These are phyloP conservation scores for Xylaria grammica DNA, from an alignment of 495 filamentous ascomycete species.

Conservation along the genomic window DNA sequence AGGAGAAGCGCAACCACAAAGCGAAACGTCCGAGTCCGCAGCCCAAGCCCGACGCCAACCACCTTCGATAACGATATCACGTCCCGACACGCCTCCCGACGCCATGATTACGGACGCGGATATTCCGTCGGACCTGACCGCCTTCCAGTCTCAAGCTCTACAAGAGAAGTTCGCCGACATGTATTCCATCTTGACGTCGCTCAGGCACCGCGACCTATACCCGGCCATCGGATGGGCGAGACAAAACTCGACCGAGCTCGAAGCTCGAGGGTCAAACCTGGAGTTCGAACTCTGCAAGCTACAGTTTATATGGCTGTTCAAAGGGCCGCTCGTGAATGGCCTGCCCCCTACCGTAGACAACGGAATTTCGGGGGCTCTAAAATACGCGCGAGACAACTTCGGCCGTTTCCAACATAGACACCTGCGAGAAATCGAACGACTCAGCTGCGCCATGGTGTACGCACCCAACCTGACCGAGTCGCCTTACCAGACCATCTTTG, in stretches of 20 bases:
- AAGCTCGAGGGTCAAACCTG: constrained; percentile 84
- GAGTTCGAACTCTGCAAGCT: constrained; percentile 92
- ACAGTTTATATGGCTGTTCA: constrained; percentile 85
- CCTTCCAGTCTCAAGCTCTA: constrained; percentile 69
- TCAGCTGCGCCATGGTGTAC: constrained; percentile 78
- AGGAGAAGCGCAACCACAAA: constrained; percentile 56
- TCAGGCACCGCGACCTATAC: constrained; percentile 72
- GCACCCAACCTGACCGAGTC: constrained; percentile 67
- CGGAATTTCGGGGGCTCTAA: constrained; percentile 60
- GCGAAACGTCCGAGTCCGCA: constrained; percentile 10
- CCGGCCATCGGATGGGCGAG: constrained; percentile 90
- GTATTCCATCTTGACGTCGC: constrained; percentile 83
- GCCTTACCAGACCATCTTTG: constrained; percentile 79
- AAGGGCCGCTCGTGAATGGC: constrained; percentile 49
- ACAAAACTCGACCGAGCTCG: constrained; percentile 68
- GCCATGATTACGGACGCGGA: constrained; percentile 33
- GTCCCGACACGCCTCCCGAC: constrained; percentile 27
- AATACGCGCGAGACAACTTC: constrained; percentile 74
- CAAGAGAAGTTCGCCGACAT: constrained; percentile 82
- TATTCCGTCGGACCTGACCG: constrained; percentile 50
- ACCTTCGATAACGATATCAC: constrained; percentile 21
- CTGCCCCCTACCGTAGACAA: constrained; percentile 50
- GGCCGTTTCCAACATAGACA: constrained; percentile 64
- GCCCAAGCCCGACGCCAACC: constrained; percentile 11
- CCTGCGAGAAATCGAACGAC: constrained; percentile 72